phyloP scores from a whole-genome alignment of 2,329 filamentous ascomycete genomes.

The Thelonectria olida region DNA sequence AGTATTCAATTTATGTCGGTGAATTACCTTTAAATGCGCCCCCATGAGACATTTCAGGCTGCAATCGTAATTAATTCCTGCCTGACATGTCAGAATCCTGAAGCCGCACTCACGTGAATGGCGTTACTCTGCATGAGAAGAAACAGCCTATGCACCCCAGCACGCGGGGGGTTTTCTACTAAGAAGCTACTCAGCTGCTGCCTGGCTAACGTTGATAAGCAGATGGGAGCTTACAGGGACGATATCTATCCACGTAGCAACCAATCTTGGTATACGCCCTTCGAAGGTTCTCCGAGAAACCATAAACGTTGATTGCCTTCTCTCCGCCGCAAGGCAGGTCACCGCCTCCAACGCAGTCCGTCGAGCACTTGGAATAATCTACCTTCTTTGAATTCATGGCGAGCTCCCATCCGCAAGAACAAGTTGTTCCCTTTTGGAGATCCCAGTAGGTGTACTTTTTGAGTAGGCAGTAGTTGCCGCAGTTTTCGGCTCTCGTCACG shows the following conservation, averaged over 20 bases:
- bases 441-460: not conserved
- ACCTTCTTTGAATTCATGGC: not conserved
- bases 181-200: too few species aligned
- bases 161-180: too few species aligned
- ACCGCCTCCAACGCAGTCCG: not conserved
- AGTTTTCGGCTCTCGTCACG: not conserved
- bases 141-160: too few species aligned
- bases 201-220: too few species aligned
- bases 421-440: not conserved
- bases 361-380: not conserved
- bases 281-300: not conserved
- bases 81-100: too few species aligned
- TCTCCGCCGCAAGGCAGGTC: not conserved
- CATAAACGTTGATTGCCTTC: not conserved
- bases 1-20: too few species aligned
- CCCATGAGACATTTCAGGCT: too few species aligned
- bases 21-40: too few species aligned
- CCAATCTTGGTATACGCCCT: not conserved
- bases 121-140: too few species aligned
- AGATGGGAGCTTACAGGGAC: too few species aligned
- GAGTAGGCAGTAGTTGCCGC: not conserved
- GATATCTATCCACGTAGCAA: not conserved
- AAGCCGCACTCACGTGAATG: too few species aligned
- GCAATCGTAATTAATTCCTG: too few species aligned
- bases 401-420: not conserved